Evolutionary conservation across 2,329 filamentous ascomycete genomes (phyloP).

Genomic region (Trichothecium roseum): DNA sequence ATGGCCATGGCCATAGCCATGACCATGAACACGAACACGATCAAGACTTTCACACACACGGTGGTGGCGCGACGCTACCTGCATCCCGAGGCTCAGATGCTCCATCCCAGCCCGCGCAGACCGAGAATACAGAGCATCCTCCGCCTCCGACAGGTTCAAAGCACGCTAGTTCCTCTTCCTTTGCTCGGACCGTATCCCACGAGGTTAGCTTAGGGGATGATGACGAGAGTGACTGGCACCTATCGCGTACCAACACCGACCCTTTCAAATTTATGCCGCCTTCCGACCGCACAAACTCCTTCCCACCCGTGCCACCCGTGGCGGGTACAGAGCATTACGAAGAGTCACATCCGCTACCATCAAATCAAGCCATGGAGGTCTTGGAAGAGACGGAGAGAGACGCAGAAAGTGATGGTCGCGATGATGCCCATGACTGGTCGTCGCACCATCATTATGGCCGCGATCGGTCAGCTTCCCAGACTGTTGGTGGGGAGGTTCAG

Average conservation of each 20-base stretch:
- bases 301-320: slow-evolving; percentile 43
- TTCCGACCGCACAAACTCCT: slow-evolving; percentile 51
- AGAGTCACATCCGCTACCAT: slow-evolving; percentile 29
- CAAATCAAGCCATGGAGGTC: slow-evolving; percentile 42
- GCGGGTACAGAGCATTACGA: slow-evolving; percentile 13
- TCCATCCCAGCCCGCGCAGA: neutral
- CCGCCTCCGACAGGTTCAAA: slow-evolving; percentile 20
- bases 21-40: slow-evolving; percentile 4
- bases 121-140: neutral
- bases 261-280: slow-evolving; percentile 50
- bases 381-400: slow-evolving; percentile 41
- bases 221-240: slow-evolving; percentile 48
- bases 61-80: neutral
- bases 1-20: no score
- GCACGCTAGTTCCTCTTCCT: slow-evolving; percentile 51
- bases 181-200: slow-evolving; percentile 53
- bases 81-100: neutral
- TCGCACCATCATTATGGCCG: neutral
- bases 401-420: slow-evolving; percentile 5
- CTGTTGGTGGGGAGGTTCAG: slow-evolving; percentile 32
- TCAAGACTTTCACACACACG: slow-evolving; percentile 2
- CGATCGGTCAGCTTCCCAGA: slow-evolving; percentile 17
- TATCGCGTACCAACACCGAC: slow-evolving; percentile 41
- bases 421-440: slow-evolving; percentile 20
- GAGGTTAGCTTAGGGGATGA: slow-evolving; percentile 50